Conservation (phyloP, 345 rosid genomes). For the Bruguiera parviflora region DNA sequence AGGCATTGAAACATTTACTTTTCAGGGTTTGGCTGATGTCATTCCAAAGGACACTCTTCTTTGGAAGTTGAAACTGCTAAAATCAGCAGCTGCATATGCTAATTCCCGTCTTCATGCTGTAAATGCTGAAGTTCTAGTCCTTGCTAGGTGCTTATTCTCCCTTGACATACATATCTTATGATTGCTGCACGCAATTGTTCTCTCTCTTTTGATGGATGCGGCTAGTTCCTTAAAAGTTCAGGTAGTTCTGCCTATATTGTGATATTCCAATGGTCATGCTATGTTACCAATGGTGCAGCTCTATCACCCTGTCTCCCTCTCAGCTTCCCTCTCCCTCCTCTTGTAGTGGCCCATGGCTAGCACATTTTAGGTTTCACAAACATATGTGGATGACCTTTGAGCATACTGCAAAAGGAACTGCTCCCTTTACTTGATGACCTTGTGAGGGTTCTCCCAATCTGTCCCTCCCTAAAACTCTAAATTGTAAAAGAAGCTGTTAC, state of each 20-base stretch:
- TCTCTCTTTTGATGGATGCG: background rate
- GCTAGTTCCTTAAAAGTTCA: background rate
- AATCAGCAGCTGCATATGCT: conserved; percentile 59
- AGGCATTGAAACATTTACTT: background rate
- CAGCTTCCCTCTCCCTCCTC: too few relatives aligned
- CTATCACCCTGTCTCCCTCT: too few relatives aligned
- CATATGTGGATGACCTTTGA: too few relatives aligned
- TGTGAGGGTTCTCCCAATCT: background rate
- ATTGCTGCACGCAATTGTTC: background rate
- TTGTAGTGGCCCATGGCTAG: too few relatives aligned
- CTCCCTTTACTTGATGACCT: background rate
- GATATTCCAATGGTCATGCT: too few relatives aligned
- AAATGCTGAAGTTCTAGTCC: conserved; percentile 71
- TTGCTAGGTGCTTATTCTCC: conserved; percentile 49
- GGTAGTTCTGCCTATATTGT: too few relatives aligned
- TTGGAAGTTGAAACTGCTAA: conserved; percentile 73
- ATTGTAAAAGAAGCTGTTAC: too few relatives aligned
- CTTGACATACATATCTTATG: conserved; percentile 2
- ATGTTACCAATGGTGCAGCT: too few relatives aligned
- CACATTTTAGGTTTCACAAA: too few relatives aligned
- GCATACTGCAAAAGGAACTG: background rate
- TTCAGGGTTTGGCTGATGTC: conserved; percentile 52
- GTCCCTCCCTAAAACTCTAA: too few relatives aligned
- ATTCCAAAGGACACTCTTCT: conserved; percentile 68
- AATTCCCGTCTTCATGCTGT: conserved; percentile 85